These are phyloP conservation scores for Amaranthus palmeri DNA, from an alignment of 148 eudicot genomes.

Conservation along the genomic window DNA sequence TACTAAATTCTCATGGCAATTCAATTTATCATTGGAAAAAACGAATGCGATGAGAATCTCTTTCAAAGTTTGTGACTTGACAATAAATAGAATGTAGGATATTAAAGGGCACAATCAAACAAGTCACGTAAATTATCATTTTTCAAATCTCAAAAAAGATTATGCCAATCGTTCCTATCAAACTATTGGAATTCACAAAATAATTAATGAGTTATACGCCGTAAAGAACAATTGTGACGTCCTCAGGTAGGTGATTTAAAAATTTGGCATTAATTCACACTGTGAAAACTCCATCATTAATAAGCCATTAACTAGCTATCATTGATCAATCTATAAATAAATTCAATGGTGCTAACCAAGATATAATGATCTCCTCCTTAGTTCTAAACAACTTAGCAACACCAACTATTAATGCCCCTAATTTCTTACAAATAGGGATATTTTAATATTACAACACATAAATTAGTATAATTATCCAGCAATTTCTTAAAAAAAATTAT, in stretches of 20 bases:
- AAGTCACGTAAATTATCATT: not conserved
- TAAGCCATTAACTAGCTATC: not conserved
- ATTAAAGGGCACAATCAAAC: not conserved
- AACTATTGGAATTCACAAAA: not conserved
- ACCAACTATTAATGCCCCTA: not conserved
- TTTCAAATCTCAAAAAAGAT: not conserved
- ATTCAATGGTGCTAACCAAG: not conserved
- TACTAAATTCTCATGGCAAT: not conserved
- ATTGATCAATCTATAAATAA: not conserved
- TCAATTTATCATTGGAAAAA: not conserved
- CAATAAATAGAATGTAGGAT: not conserved
- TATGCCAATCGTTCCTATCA: not conserved
- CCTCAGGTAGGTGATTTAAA: not conserved
- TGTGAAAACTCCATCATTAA: not conserved
- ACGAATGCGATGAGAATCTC: too few relatives aligned
- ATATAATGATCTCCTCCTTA: not conserved
- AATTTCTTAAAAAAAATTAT: not conserved
- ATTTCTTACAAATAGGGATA: not conserved
- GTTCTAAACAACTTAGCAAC: constrained; percentile 11
- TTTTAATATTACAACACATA: not conserved
- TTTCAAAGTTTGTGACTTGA: not conserved
- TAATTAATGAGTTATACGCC: too few relatives aligned
- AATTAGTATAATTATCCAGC: not conserved
- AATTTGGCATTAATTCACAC: not conserved
- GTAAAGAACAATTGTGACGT: not conserved